Conservation (phyloP, 2,329 filamentous ascomycete species). For the Tolypocladium capitatum region DNA sequence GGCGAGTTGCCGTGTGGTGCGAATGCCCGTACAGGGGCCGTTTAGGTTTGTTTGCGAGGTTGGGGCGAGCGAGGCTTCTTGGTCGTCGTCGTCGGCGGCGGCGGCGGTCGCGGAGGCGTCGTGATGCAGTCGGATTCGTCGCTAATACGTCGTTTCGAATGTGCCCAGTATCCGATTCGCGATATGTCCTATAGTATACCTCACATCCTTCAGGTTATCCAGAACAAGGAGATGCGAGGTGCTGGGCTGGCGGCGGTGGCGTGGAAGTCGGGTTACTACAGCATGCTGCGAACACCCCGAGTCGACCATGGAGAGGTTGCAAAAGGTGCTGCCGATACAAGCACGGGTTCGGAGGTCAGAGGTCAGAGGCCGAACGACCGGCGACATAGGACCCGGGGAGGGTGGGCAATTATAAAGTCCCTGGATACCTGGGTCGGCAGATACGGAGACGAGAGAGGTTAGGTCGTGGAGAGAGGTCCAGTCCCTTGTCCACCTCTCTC, state of each 20-base stretch:
- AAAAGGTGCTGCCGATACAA: background rate
- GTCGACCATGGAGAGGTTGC: background rate
- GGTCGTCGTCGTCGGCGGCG: background rate
- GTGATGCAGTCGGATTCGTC: background rate
- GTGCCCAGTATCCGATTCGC: background rate
- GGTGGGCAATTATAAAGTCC: constrained; percentile 19
- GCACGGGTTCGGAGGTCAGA: background rate
- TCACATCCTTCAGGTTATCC: background rate
- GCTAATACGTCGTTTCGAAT: background rate
- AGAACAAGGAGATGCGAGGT: background rate
- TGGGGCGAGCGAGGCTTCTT: background rate
- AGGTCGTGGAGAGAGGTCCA: background rate
- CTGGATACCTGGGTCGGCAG: constrained; percentile 1
- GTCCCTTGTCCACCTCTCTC: background rate
- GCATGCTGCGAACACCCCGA: background rate
- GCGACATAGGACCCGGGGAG: background rate
- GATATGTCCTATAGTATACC: background rate
- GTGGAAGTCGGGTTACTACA: background rate
- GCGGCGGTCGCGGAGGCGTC: background rate
- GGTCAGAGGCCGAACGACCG: background rate
- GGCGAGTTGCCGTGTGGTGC: background rate
- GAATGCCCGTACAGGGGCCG: background rate
- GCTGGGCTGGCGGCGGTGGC: background rate
- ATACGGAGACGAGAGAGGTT: constrained; percentile 6
- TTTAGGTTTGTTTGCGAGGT: background rate